Percentiles rank a stretch among this genome's conserved stretches.
Evolutionary conservation across 176 grass and related monocot genomes (phyloP).

Genomic region (Alopecurus myosuroides): DNA sequence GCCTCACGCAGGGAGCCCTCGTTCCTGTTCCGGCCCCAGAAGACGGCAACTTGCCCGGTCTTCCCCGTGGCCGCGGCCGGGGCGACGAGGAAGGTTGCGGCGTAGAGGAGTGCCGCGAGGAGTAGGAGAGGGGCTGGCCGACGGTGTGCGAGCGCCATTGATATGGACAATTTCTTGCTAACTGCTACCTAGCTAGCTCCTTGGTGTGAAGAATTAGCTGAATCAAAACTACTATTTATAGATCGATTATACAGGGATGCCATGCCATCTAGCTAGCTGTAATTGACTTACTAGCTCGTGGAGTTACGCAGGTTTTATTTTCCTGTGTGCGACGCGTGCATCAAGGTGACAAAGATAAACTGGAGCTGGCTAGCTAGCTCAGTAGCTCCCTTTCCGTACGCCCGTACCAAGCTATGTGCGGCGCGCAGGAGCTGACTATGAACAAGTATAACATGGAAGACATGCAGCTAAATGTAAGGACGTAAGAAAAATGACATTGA

Average conservation of each 20-base stretch:
- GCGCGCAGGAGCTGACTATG: neutral
- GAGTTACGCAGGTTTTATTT: neutral
- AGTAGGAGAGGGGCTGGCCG: neutral
- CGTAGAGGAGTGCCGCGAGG: neutral
- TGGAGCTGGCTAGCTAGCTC: neutral
- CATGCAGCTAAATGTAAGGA: neutral
- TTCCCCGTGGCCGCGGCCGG: neutral
- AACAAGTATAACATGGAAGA: neutral
- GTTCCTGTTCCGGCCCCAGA: constrained; percentile 1
- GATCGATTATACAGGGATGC: neutral
- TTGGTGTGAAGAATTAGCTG: neutral
- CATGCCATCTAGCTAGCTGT: too few species aligned
- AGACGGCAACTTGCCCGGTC: neutral
- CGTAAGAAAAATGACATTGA: neutral
- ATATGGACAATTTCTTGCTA: too few species aligned
- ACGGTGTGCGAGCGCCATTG: neutral
- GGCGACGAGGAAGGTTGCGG: neutral
- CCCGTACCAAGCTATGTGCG: neutral
- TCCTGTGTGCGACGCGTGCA: neutral
- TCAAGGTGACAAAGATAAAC: neutral
- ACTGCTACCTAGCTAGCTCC: neutral
- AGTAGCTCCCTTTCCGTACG: too few species aligned
- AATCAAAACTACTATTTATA: neutral
- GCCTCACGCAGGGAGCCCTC: neutral
- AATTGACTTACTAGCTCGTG: neutral